These are phyloP conservation scores for Theobroma grandiflorum DNA, from an alignment of 441 rosid species.

Conservation along the genomic window DNA sequence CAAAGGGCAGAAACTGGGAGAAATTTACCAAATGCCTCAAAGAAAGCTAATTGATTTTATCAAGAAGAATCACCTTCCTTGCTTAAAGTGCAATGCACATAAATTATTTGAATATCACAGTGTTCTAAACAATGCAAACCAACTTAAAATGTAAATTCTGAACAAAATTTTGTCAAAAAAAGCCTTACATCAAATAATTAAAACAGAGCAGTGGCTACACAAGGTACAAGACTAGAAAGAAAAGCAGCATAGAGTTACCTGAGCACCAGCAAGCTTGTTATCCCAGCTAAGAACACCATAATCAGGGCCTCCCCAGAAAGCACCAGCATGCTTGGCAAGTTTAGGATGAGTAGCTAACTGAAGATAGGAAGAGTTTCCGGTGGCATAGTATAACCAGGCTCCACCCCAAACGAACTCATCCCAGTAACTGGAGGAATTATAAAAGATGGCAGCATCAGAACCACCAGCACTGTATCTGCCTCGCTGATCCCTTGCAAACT, in stretches of 20 bases:
- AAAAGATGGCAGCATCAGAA: slow-evolving; percentile 64
- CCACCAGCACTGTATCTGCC: slow-evolving; percentile 72
- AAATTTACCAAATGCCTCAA: neutral
- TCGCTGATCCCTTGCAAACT: slow-evolving; percentile 66
- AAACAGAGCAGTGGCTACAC: neutral
- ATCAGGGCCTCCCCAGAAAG: slow-evolving; percentile 70
- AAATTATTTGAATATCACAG: slow-evolving; percentile 1
- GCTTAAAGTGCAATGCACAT: neutral
- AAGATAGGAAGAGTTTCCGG: slow-evolving; percentile 80
- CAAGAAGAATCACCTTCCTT: neutral
- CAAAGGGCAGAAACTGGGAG: neutral
- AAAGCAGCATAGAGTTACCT: slow-evolving; percentile 51
- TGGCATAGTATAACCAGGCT: slow-evolving; percentile 93
- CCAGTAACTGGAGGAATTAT: slow-evolving; percentile 75
- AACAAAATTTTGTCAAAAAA: neutral
- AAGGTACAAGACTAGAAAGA: slow-evolving; percentile 20
- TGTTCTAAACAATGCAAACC: neutral
- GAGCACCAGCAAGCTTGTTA: slow-evolving; percentile 92
- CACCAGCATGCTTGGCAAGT: slow-evolving; percentile 72
- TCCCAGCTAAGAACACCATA: slow-evolving; percentile 94
- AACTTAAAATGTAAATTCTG: neutral
- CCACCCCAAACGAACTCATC: slow-evolving; percentile 94
- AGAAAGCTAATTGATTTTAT: neutral
- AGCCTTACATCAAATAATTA: neutral
- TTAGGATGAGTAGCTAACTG: slow-evolving; percentile 60